Base-by-base conservation (phyloP, 345 rosid species). In the Hibiscus syriacus region DNA sequence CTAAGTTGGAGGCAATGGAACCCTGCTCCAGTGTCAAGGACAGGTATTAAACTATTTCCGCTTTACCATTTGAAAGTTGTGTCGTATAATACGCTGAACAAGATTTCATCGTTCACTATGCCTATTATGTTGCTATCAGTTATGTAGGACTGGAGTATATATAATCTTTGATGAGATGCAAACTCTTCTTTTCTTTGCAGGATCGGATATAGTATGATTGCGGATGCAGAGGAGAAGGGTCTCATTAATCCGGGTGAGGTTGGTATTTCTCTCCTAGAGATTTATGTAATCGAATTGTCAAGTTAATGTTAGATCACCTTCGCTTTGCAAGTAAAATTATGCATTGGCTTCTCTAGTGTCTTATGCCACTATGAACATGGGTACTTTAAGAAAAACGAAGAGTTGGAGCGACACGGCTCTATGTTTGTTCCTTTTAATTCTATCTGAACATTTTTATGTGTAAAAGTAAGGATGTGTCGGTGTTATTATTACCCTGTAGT, bases 241-340 rank as follows among this genome's bases (percentile, higher is more conserved):
- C n/a, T n/a, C n/a, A n/a, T n/a, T 56, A 76, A 23, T 48, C 85
- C 89, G 1, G 86, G 89, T 1, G 83, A 84, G 90, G 94, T 88
- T 77, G 59, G 87, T 82, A 50, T 65, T 30, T 38, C 67, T 39
- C 48, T 17, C 62, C 34, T 38, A 19, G 60, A 61, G 1, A 10
- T 32, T 32, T 30, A 12, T 13, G 16, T 3, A 10, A 19, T 55
- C 22, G 4, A 63, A n/a, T n/a, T n/a, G n/a, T n/a, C n/a, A n/a
- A n/a, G n/a, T n/a, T n/a, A n/a, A n/a, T n/a, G n/a, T n/a, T n/a
- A n/a, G n/a, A n/a, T n/a, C n/a, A n/a, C n/a, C n/a, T n/a, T n/a
- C n/a, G n/a, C n/a, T n/a, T n/a, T n/a, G n/a, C n/a, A n/a, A n/a
- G n/a, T n/a, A n/a, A n/a, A n/a, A n/a, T n/a, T n/a, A n/a, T n/a